phyloP scores from a whole-genome alignment of 1,139 yeast species.

The Wickerhamomyces sp. region DNA sequence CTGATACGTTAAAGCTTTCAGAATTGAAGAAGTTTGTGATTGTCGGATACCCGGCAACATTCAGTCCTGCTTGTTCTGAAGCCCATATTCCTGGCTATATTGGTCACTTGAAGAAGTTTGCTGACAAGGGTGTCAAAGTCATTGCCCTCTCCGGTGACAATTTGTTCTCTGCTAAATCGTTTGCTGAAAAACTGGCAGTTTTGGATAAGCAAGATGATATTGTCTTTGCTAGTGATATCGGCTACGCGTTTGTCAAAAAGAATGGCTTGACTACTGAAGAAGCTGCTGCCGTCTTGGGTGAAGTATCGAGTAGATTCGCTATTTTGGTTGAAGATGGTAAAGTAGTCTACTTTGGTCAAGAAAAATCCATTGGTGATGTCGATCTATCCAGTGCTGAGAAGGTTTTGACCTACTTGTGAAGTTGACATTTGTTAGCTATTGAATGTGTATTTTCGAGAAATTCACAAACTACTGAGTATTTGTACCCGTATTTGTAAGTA shows the following conservation, averaged over 20 bases:
- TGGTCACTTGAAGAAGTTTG: conserved; percentile 28
- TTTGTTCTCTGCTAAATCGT: conserved; percentile 71
- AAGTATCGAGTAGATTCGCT: conserved; percentile 55
- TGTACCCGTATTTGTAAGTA: neutral
- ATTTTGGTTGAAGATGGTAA: conserved; percentile 59
- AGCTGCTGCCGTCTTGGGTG: conserved; percentile 47
- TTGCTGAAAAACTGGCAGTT: conserved; percentile 63
- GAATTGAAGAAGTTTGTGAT: conserved; percentile 33
- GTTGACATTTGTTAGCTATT: conserved; percentile 3
- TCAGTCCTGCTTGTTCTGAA: conserved; percentile 83
- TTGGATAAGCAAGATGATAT: conserved; percentile 32
- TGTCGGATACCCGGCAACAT: conserved; percentile 88
- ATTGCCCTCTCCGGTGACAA: conserved; percentile 73
- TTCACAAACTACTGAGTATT: neutral
- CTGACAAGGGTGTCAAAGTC: conserved; percentile 60
- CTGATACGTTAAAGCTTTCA: conserved; percentile 14
- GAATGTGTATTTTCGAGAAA: neutral
- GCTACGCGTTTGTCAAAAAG: conserved; percentile 50
- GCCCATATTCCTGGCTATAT: conserved; percentile 74
- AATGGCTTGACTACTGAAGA: conserved; percentile 47
- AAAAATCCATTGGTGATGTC: conserved; percentile 43
- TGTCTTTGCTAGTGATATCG: conserved; percentile 69
- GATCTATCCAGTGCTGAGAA: conserved; percentile 57
- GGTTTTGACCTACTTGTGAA: conserved; percentile 28
- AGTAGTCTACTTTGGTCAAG: conserved; percentile 52